Conservation (phyloP, 345 rosid genomes). For the Euphorbia tirucalli region DNA sequence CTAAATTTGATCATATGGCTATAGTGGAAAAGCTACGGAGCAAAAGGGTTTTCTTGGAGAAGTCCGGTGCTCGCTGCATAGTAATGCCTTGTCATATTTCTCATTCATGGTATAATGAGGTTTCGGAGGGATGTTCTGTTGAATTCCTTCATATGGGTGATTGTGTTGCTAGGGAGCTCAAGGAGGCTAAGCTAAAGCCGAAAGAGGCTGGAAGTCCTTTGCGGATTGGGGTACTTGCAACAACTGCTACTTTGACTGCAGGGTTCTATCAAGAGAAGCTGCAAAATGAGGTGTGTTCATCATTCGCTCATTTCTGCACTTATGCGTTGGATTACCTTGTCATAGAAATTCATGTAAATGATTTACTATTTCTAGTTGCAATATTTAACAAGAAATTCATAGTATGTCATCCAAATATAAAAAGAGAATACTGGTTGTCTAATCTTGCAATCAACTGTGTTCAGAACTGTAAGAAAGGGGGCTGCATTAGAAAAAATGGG, state of each 20-base stretch:
- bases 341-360: neutral
- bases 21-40: conserved; percentile 38
- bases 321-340: neutral
- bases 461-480: too few relatives aligned
- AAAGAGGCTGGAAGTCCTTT: conserved; percentile 52
- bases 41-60: conserved; percentile 43
- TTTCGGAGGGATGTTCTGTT: conserved; percentile 34
- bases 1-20: conserved; percentile 27
- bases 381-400: neutral
- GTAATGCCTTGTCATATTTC: conserved; percentile 50
- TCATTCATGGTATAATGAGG: conserved; percentile 48
- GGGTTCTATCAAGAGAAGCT: conserved; percentile 54
- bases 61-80: conserved; percentile 49
- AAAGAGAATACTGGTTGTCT: too few relatives aligned
- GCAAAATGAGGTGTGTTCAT: conserved; percentile 38
- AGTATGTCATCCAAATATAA: neutral
- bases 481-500: too few relatives aligned
- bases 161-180: conserved; percentile 55
- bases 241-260: conserved; percentile 35
- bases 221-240: conserved; percentile 43
- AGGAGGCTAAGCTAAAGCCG: conserved; percentile 47
- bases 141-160: conserved; percentile 46
- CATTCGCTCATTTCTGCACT: conserved; percentile 4
- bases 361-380: neutral
- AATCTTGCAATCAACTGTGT: too few relatives aligned